Conservation (phyloP, 139 green algal species). For the Raphidocelis subcapitata region DNA sequence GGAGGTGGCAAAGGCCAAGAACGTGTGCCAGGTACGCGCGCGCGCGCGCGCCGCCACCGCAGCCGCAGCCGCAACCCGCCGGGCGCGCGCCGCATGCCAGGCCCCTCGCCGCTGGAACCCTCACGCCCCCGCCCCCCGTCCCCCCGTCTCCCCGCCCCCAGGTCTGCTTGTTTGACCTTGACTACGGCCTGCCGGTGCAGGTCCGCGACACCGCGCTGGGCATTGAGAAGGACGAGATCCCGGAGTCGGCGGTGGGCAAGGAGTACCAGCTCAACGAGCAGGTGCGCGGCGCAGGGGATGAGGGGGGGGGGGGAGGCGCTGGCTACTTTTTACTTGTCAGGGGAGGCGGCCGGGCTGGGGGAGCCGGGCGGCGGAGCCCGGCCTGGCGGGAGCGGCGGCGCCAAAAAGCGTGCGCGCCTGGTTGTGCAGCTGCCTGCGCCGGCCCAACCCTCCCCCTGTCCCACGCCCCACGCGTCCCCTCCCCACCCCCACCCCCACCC, state of each 20-base stretch:
- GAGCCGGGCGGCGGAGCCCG: neutral
- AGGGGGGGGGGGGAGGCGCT: too few species aligned
- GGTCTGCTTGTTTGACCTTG: slow-evolving; percentile 97
- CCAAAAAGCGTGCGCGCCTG: neutral
- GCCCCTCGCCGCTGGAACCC: neutral
- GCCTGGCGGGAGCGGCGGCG: neutral
- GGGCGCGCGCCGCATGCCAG: neutral
- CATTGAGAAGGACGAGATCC: slow-evolving; percentile 73
- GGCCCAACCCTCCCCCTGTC: too few species aligned
- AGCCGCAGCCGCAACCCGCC: slow-evolving; percentile 1
- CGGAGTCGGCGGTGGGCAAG: slow-evolving; percentile 83
- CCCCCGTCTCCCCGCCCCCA: slow-evolving; percentile 34
- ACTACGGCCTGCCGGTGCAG: slow-evolving; percentile 92
- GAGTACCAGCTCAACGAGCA: slow-evolving; percentile 81
- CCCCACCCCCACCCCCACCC: neutral
- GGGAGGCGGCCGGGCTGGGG: too few species aligned
- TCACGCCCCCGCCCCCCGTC: neutral
- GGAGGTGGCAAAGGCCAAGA: slow-evolving; percentile 97
- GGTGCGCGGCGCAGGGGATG: slow-evolving; percentile 6
- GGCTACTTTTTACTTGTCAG: too few species aligned
- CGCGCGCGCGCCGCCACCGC: neutral
- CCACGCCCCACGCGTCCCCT: too few species aligned
- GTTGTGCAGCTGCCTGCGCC: too few species aligned
- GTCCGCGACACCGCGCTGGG: slow-evolving; percentile 72
- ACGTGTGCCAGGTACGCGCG: slow-evolving; percentile 89